Evolutionary conservation across 495 filamentous ascomycete species (phyloP).

Genomic region (Penicillium cataractarum): DNA sequence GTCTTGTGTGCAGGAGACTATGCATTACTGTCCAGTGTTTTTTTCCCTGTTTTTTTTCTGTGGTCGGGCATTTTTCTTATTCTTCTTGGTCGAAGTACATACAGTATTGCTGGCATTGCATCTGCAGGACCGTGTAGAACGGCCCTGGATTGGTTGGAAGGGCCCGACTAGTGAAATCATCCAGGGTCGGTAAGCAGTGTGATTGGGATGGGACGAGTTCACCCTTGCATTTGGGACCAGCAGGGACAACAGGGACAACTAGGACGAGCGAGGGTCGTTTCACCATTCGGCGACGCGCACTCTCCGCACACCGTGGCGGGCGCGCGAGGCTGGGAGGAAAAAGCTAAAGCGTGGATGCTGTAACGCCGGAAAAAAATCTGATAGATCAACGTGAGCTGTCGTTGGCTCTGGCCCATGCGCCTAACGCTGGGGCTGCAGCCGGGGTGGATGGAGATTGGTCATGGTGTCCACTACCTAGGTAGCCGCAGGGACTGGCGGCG

Average conservation of each 20-base stretch:
- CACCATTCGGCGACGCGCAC: constrained; percentile 25
- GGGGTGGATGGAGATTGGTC: constrained; percentile 20
- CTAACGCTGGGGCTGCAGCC: constrained; percentile 21
- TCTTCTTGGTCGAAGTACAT: background rate
- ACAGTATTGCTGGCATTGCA: constrained; percentile 12
- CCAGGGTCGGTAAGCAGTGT: constrained; percentile 10
- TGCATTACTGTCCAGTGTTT: too few relatives aligned
- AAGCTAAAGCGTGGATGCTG: constrained; percentile 12
- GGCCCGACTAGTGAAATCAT: constrained; percentile 7
- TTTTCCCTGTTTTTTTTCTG: background rate
- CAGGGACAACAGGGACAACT: constrained; percentile 16
- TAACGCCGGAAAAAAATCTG: constrained; percentile 26
- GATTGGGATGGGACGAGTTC: constrained; percentile 18
- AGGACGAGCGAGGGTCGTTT: constrained; percentile 19
- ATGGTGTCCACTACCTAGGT: background rate
- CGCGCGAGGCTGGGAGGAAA: constrained; percentile 15
- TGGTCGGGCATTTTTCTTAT: background rate
- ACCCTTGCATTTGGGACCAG: constrained; percentile 27
- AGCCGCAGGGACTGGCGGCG: constrained; percentile 21
- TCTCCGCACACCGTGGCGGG: constrained; percentile 16
- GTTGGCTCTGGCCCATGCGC: constrained; percentile 33
- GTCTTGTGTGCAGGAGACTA: background rate
- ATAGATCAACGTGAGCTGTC: constrained; percentile 44
- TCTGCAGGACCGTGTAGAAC: constrained; percentile 13
- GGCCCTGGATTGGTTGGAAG: constrained; percentile 13